Conservation (phyloP, 106 monocot species). For the Phalaenopsis equestris region DNA sequence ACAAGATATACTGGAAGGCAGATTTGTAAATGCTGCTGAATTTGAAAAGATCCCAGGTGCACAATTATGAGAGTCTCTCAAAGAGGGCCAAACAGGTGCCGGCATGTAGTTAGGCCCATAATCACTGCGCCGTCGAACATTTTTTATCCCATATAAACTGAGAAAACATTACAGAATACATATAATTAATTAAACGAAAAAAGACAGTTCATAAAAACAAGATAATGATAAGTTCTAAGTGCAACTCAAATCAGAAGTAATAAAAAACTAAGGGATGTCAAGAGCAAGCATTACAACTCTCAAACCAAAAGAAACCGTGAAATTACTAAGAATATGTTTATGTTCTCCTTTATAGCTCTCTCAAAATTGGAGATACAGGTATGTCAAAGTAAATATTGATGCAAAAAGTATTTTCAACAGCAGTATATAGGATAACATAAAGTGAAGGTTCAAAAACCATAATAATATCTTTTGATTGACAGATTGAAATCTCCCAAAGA, state of each 20-base stretch:
- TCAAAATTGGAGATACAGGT: background rate
- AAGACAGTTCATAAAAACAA: background rate
- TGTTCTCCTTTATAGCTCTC: background rate
- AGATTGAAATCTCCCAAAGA: too few species aligned
- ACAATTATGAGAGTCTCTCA: slow-evolving; percentile 7
- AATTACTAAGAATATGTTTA: too few species aligned
- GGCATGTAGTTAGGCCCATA: slow-evolving; percentile 18
- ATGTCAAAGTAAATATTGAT: background rate
- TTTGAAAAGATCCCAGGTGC: slow-evolving; percentile 28
- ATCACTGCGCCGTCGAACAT: slow-evolving; percentile 12
- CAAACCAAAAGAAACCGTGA: background rate
- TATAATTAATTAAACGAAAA: background rate
- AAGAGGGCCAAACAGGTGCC: slow-evolving; percentile 32
- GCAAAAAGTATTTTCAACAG: background rate
- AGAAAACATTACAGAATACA: background rate
- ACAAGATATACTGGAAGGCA: slow-evolving; percentile 48
- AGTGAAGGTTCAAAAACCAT: background rate
- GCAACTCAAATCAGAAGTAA: background rate
- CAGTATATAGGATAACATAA: background rate
- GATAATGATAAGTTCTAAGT: background rate
- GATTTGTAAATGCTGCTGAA: slow-evolving; percentile 10
- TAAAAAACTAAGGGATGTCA: background rate
- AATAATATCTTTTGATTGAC: too few species aligned
- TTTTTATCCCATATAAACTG: slow-evolving; percentile 40
- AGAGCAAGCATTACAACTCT: background rate